These are phyloP conservation scores for Parsonsia alboflavescens DNA, from an alignment of 257 asterid species.

Conservation along the genomic window DNA sequence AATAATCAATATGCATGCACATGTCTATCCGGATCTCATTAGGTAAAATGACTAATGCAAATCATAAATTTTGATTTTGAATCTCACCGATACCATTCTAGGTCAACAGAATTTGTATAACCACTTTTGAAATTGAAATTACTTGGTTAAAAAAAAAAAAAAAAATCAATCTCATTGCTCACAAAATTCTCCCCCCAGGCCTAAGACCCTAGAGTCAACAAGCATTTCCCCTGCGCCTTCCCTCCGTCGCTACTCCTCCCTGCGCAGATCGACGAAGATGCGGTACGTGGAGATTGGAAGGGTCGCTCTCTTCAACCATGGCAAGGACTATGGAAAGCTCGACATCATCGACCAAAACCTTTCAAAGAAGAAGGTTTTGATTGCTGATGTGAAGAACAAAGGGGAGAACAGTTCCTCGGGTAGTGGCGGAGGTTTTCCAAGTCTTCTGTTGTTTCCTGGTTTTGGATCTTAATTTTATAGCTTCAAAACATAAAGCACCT, in stretches of 20 bases:
- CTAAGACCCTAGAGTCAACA: neutral
- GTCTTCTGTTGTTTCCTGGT: neutral
- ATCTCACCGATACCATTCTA: too few relatives aligned
- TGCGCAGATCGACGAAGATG: slow-evolving; percentile 16
- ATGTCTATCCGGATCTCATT: too few relatives aligned
- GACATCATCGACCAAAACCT: slow-evolving; percentile 81
- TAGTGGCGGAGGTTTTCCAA: slow-evolving; percentile 53
- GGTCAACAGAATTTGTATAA: too few relatives aligned
- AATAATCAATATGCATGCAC: too few relatives aligned
- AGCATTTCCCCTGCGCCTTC: neutral
- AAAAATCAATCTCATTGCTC: too few relatives aligned
- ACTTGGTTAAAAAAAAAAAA: too few relatives aligned
- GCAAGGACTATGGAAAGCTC: slow-evolving; percentile 78
- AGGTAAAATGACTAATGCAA: too few relatives aligned
- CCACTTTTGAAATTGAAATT: too few relatives aligned
- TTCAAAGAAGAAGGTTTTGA: slow-evolving; percentile 81
- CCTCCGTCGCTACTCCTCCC: neutral
- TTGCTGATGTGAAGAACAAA: slow-evolving; percentile 82
- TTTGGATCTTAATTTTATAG: too few relatives aligned
- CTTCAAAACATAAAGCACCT: too few relatives aligned
- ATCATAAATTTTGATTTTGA: too few relatives aligned
- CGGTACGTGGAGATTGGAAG: slow-evolving; percentile 91
- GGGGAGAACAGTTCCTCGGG: slow-evolving; percentile 98
- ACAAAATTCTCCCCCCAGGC: too few relatives aligned
- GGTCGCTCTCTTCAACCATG: slow-evolving; percentile 83